phyloP scores from a whole-genome alignment of 352 stramenopile genomes.

The Globisporangium takayamanum region DNA sequence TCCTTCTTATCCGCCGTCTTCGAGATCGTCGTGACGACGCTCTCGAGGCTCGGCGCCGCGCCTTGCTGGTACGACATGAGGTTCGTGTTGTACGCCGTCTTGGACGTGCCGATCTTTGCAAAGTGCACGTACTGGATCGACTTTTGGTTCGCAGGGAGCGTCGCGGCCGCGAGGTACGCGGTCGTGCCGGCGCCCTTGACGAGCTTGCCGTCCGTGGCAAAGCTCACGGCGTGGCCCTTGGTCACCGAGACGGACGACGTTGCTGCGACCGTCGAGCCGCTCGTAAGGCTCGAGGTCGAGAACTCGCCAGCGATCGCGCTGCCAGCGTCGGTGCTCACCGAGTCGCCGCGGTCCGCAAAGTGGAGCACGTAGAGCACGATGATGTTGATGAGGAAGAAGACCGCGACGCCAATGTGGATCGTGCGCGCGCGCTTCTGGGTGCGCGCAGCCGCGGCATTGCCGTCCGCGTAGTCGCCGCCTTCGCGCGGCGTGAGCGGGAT shows the following conservation, averaged over 20 bases:
- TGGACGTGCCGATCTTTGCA: slow-evolving; percentile 37
- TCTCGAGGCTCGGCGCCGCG: slow-evolving; percentile 25
- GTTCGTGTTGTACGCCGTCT: slow-evolving; percentile 39
- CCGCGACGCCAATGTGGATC: slow-evolving; percentile 25
- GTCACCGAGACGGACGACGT: slow-evolving; percentile 13
- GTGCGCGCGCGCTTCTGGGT: slow-evolving; percentile 27
- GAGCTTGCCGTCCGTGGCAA: slow-evolving; percentile 39
- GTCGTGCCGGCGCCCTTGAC: slow-evolving; percentile 58
- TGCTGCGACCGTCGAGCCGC: slow-evolving; percentile 6
- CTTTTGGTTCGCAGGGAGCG: slow-evolving; percentile 41
- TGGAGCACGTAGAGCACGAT: slow-evolving; percentile 80
- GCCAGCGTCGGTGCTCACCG: slow-evolving; percentile 7
- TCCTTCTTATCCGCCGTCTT: slow-evolving; percentile 38
- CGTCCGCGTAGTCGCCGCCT: slow-evolving; percentile 27
- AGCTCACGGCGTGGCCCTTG: slow-evolving; percentile 60
- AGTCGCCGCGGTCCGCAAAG: slow-evolving; percentile 57
- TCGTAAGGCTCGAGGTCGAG: slow-evolving; percentile 24
- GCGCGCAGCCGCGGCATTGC: slow-evolving; percentile 4
- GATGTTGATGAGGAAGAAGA: slow-evolving; percentile 75
- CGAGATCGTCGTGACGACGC: slow-evolving; percentile 48
- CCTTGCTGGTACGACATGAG: slow-evolving; percentile 58
- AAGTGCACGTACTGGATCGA: slow-evolving; percentile 54
- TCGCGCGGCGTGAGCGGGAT: slow-evolving; percentile 43
- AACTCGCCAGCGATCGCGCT: slow-evolving; percentile 33
- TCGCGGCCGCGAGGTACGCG: slow-evolving; percentile 49